Evolutionary conservation across 495 filamentous ascomycete species (phyloP).

Genomic region (Daldinia grandis): DNA sequence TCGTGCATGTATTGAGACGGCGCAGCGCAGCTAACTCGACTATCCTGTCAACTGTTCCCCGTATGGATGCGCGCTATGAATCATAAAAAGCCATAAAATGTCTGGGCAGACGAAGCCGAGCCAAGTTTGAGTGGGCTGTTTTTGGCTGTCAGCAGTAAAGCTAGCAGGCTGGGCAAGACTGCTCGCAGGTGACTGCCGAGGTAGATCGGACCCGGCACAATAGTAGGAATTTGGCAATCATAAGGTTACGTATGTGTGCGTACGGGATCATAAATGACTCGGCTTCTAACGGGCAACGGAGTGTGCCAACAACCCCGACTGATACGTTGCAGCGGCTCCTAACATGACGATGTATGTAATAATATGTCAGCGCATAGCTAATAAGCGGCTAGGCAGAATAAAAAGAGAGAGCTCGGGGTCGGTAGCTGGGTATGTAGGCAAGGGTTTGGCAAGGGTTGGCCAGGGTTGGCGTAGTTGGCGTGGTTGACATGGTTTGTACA

Average conservation of each 20-base stretch:
- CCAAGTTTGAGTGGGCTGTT: neutral
- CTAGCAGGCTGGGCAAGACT: neutral
- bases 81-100: neutral
- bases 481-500: neutral
- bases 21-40: slow-evolving; percentile 24
- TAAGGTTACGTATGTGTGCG: slow-evolving; percentile 1
- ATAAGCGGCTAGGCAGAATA: slow-evolving; percentile 8
- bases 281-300: slow-evolving; percentile 20
- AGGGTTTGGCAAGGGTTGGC: neutral
- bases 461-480: neutral
- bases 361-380: slow-evolving; percentile 29
- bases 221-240: neutral
- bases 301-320: slow-evolving; percentile 11
- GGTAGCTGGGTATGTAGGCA: slow-evolving; percentile 3
- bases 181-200: slow-evolving; percentile 31
- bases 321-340: slow-evolving; percentile 41
- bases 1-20: slow-evolving; percentile 31
- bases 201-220: slow-evolving; percentile 7
- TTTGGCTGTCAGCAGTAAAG: slow-evolving; percentile 7
- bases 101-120: neutral
- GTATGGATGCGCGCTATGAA: slow-evolving; percentile 12
- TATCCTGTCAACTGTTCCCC: slow-evolving; percentile 1
- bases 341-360: slow-evolving; percentile 13
- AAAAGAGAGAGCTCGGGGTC: neutral
- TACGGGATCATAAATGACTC: slow-evolving; percentile 4